Conservation (phyloP, 1,284 basidiomycete genomes). For the Fistulina hepatica region DNA sequence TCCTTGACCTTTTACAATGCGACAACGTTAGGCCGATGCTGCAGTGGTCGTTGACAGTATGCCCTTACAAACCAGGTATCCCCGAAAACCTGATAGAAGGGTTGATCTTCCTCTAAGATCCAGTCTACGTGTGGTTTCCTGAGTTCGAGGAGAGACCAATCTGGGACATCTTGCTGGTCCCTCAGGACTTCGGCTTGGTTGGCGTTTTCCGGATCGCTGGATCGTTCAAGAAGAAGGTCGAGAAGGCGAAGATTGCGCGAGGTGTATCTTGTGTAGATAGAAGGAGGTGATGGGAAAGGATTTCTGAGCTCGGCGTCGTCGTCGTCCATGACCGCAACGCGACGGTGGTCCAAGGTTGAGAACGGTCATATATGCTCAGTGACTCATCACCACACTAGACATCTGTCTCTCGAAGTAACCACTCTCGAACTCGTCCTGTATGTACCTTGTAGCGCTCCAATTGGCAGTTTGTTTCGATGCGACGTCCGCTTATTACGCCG, state of each 20-base stretch:
- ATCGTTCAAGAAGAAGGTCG: slow-evolving; percentile 43
- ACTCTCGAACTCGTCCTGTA: no score
- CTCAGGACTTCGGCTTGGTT: slow-evolving; percentile 28
- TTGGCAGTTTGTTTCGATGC: background rate
- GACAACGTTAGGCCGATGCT: slow-evolving; percentile 10
- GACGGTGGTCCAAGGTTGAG: slow-evolving; percentile 2
- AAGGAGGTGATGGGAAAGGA: slow-evolving; percentile 74
- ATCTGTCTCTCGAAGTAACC: no score
- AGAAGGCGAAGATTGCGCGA: slow-evolving; percentile 57
- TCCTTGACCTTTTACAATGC: slow-evolving; percentile 50
- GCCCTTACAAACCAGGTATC: slow-evolving; percentile 66
- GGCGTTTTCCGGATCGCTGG: background rate
- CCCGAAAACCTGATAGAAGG: slow-evolving; percentile 65
- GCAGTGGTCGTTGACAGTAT: slow-evolving; percentile 5
- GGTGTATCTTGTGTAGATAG: slow-evolving; percentile 64
- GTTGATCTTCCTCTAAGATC: slow-evolving; percentile 63
- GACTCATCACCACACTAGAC: no score
- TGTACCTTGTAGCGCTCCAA: background rate
- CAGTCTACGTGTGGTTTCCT: slow-evolving; percentile 74
- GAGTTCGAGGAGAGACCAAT: slow-evolving; percentile 60
- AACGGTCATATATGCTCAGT: no score
- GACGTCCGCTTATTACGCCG: no score
- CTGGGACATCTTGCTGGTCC: slow-evolving; percentile 60
- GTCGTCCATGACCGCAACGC: slow-evolving; percentile 38
- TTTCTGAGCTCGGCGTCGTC: slow-evolving; percentile 67